Conservation (phyloP, 2,329 filamentous ascomycete species). For the Botrytis cinerea region DNA sequence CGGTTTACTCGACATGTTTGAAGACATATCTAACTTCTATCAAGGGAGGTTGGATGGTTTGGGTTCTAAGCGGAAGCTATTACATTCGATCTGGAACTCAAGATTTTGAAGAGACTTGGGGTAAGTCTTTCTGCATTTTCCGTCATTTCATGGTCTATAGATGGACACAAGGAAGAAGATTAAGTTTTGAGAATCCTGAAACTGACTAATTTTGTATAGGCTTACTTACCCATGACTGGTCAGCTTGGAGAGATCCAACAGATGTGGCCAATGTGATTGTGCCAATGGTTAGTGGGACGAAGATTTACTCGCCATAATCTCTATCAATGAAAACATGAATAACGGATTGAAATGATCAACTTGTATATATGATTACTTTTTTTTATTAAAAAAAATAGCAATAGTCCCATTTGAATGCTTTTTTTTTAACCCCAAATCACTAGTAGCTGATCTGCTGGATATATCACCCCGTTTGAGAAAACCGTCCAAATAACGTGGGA, state of each 20-base stretch:
- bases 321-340: not conserved
- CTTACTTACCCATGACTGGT: slow-evolving; percentile 20
- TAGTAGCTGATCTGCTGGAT: too few species aligned
- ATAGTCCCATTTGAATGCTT: not conserved
- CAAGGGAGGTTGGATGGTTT: slow-evolving; percentile 59
- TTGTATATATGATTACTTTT: too few species aligned
- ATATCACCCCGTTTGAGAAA: too few species aligned
- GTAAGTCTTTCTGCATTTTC: slow-evolving; percentile 44
- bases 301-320: slow-evolving; percentile 15
- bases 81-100: slow-evolving; percentile 55
- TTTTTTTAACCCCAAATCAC: too few species aligned
- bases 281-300: slow-evolving; percentile 22
- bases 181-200: not conserved
- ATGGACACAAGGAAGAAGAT: not conserved
- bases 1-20: slow-evolving; percentile 54
- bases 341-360: not conserved
- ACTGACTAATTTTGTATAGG: slow-evolving; percentile 8
- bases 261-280: slow-evolving; percentile 1
- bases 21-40: slow-evolving; percentile 43
- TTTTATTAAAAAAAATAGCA: not conserved
- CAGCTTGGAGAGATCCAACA: slow-evolving; percentile 17
- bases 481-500: too few species aligned
- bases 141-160: not conserved
- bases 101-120: slow-evolving; percentile 61
- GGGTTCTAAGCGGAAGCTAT: slow-evolving; percentile 61